A percentile compares a stretch with the other conserved stretches of the same genome.
Evolutionary conservation across 129 eudicot genomes (phyloP).

Genomic region (Solidago caesia): DNA sequence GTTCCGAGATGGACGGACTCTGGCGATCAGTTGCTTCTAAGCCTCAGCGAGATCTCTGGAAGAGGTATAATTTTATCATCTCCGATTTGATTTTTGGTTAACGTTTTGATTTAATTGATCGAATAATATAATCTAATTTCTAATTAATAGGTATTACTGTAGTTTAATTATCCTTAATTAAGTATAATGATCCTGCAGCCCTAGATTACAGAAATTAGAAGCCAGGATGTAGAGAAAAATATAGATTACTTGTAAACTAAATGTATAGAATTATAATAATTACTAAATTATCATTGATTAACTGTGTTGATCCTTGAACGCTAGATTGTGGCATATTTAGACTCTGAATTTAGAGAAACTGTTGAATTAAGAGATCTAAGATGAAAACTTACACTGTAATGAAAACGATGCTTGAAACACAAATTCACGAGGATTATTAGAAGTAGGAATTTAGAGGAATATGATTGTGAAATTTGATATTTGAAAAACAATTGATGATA

Average conservation of each 20-base stretch:
- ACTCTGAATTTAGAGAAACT: neutral
- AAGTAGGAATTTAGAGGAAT: too few relatives aligned
- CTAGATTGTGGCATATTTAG: neutral
- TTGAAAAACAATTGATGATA: neutral
- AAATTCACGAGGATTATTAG: too few relatives aligned
- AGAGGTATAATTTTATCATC: constrained; percentile 43
- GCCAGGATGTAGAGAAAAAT: neutral
- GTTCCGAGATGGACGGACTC: constrained; percentile 75
- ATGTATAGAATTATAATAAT: too few relatives aligned
- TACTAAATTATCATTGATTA: neutral
- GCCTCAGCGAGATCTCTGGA: constrained; percentile 97
- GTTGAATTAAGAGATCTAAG: neutral
- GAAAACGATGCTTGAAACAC: constrained; percentile 7
- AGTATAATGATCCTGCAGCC: neutral
- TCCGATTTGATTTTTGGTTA: neutral
- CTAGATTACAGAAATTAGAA: too few relatives aligned
- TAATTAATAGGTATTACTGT: constrained; percentile 14
- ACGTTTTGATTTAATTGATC: neutral
- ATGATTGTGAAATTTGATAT: constrained; percentile 1
- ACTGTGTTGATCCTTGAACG: neutral
- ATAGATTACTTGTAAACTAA: neutral
- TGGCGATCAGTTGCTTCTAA: constrained; percentile 89
- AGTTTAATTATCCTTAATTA: constrained; percentile 5
- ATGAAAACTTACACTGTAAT: constrained; percentile 9
- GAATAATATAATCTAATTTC: neutral